Conservation (phyloP, 1,284 basidiomycete species). For the Fomitopsis pinicola region DNA sequence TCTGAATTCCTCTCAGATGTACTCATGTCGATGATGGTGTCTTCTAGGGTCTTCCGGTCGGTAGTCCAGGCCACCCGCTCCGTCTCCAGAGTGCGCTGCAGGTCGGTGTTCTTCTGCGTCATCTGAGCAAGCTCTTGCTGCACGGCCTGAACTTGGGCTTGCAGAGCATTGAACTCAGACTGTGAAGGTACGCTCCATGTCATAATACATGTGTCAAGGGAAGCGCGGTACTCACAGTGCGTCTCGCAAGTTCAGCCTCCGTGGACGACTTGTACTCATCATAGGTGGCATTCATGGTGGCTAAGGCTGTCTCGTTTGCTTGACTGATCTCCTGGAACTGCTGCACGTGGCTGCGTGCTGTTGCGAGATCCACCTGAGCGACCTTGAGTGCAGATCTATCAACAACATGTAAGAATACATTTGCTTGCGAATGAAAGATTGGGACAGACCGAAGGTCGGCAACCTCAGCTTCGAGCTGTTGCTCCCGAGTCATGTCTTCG, state of each 20-base stretch:
- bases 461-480: slow-evolving; percentile 81
- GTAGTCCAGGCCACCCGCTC: slow-evolving; percentile 66
- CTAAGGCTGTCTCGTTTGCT: slow-evolving; percentile 75
- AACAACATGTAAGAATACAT: slow-evolving; percentile 4
- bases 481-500: slow-evolving; percentile 58
- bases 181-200: slow-evolving; percentile 23
- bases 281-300: slow-evolving; percentile 64
- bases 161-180: slow-evolving; percentile 64
- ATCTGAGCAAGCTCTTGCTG: slow-evolving; percentile 56
- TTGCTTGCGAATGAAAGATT: not conserved
- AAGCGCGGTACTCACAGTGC: slow-evolving; percentile 47
- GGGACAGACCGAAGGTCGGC: slow-evolving; percentile 68
- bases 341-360: slow-evolving; percentile 68
- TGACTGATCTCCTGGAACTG: slow-evolving; percentile 84
- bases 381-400: slow-evolving; percentile 71
- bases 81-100: slow-evolving; percentile 59
- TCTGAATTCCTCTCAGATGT: slow-evolving; percentile 64
- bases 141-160: slow-evolving; percentile 55
- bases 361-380: slow-evolving; percentile 67
- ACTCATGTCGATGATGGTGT: slow-evolving; percentile 71
- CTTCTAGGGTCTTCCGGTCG: slow-evolving; percentile 79
- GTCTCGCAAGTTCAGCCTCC: slow-evolving; percentile 59
- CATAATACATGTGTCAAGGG: not conserved
- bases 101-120: slow-evolving; percentile 47
- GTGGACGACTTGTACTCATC: slow-evolving; percentile 75